Base-by-base conservation (phyloP, 2,329 filamentous ascomycete species). In the Phialophora macrospora region DNA sequence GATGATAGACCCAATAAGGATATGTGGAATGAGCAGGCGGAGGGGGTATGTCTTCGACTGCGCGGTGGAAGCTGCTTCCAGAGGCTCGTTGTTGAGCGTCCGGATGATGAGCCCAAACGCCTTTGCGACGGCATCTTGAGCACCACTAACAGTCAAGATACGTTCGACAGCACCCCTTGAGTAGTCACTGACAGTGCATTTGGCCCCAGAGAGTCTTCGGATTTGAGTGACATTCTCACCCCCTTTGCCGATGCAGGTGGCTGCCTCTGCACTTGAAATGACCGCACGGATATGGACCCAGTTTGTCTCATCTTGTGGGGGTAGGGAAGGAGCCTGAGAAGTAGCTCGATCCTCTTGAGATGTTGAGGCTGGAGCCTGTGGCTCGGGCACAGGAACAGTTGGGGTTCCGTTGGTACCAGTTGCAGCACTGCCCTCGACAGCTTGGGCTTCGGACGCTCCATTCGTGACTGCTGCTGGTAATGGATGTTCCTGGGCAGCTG, bases 141-240 rank as follows among this genome's bases (percentile, higher is more conserved):
- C 90, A 69, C 95, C 95, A 79, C 94, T 98, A 68, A 99, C 95
- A 34, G 95, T 99, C 75, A 99, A 84, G 75, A 99, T 97, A 77
- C 95, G 92, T 83, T 99, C 95, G 38, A 98, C 93, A 62, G 95
- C 95, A 71, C 95, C 95, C 76, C 96, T 92, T 73, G 96, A 91
- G 76, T 98, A 99, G 80, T 99, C 95, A 81, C 93, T 97, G 73
- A 99, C 95, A 55, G 95, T 99, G 83, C 95, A 99, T 82, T 98
- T 98, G 72, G 95, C 95, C 74, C 93, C 93, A 60, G 95, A 97
- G 81, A 97, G 85, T 77, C 92, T 92, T 72, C 95, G 89, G 76
- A 99, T 98, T 81, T 96, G 92, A 72, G 93, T 96, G 55, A 99
- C 95, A 76, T 99, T 99, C 83, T 99, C 95, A 77, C 95, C 95